phyloP scores from a whole-genome alignment of 2,329 filamentous ascomycete genomes.

The Botrytis deweyae region DNA sequence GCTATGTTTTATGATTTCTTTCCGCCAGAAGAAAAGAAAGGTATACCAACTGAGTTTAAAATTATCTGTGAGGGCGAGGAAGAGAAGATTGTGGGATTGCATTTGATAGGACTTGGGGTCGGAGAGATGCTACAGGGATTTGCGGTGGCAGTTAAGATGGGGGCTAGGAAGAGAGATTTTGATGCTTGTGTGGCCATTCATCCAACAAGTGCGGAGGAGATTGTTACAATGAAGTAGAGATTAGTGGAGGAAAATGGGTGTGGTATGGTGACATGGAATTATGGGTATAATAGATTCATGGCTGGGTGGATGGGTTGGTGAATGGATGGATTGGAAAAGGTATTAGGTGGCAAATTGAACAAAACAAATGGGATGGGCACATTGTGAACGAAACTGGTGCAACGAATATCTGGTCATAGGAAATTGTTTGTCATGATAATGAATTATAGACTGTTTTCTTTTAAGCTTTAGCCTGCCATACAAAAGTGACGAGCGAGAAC shows the following conservation, averaged over 20 bases:
- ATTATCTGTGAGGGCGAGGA: slow-evolving; percentile 48
- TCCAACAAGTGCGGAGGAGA: slow-evolving; percentile 72
- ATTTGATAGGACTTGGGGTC: slow-evolving; percentile 49
- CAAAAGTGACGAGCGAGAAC: not conserved
- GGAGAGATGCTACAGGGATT: slow-evolving; percentile 77
- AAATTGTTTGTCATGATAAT: not conserved
- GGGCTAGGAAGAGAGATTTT: slow-evolving; percentile 74
- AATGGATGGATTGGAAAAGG: not conserved
- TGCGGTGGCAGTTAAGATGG: slow-evolving; percentile 77
- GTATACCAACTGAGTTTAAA: slow-evolving; percentile 52
- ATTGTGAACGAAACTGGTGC: not conserved
- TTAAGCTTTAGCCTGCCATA: not conserved
- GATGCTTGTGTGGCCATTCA: slow-evolving; percentile 75
- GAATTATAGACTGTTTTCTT: not conserved
- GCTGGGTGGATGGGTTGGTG: not conserved
- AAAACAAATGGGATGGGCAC: not conserved
- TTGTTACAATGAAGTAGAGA: slow-evolving; percentile 48
- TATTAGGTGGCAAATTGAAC: not conserved
- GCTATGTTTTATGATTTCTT: slow-evolving; percentile 50
- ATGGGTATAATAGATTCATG: not conserved
- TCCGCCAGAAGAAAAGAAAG: slow-evolving; percentile 49
- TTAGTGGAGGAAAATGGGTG: not conserved
- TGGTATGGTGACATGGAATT: not conserved
- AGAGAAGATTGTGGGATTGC: slow-evolving; percentile 51
- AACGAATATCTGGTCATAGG: not conserved